These are phyloP conservation scores for Thielaviopsis musarum DNA, from an alignment of 2,329 filamentous ascomycete species.

Conservation along the genomic window DNA sequence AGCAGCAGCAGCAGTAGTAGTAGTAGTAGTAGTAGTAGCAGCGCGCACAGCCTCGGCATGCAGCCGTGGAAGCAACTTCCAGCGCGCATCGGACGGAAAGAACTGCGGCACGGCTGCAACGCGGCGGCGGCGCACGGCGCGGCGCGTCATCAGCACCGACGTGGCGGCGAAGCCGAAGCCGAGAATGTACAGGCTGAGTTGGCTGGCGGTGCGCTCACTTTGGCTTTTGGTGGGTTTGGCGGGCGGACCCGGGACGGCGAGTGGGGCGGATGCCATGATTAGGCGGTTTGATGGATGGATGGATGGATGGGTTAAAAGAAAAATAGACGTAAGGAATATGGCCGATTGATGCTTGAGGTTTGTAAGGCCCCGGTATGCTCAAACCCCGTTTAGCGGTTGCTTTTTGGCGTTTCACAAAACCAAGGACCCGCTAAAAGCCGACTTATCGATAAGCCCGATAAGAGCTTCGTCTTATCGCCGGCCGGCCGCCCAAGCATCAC, in stretches of 20 bases:
- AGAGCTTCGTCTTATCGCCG: not conserved
- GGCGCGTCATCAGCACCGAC: constrained; percentile 53
- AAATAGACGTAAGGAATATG: no score
- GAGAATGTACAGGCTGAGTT: constrained; percentile 54
- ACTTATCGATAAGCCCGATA: not conserved
- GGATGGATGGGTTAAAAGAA: no score
- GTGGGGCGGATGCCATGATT: no score
- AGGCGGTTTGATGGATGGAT: no score
- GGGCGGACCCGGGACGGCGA: constrained; percentile 7
- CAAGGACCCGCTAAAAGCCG: not conserved
- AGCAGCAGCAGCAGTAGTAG: not conserved
- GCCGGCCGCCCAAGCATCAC: not conserved
- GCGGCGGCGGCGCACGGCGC: constrained; percentile 49
- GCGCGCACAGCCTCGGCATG: not conserved
- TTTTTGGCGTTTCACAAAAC: not conserved
- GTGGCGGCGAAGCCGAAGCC: constrained; percentile 61
- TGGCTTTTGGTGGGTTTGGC: constrained; percentile 17
- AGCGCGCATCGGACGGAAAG: constrained; percentile 44
- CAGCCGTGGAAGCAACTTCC: constrained; percentile 19
- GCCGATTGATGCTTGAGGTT: no score
- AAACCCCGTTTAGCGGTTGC: no score
- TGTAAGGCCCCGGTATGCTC: no score
- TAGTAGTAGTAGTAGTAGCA: not conserved
- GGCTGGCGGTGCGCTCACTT: constrained; percentile 36
- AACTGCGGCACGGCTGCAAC: constrained; percentile 48